Conservation (phyloP, 2,329 filamentous ascomycete species). For the Epichloe coenophiala region DNA sequence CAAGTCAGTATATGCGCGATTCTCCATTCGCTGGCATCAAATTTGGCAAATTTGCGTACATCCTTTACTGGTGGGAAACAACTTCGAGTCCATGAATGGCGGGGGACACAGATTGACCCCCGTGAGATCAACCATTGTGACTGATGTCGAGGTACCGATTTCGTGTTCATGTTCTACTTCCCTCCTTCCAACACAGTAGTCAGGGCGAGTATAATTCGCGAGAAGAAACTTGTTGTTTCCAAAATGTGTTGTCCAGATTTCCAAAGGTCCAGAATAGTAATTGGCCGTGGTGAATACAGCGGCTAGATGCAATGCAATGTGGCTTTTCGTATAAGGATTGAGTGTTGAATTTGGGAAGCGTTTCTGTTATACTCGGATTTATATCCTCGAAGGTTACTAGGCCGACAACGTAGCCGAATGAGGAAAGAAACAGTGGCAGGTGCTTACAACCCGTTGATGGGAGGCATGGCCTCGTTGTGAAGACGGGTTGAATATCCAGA, state of each 20-base stretch:
- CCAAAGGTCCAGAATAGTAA: background rate
- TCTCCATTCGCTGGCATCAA: slow-evolving; percentile 4
- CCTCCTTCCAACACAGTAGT: background rate
- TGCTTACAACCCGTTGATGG: background rate
- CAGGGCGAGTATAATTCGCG: background rate
- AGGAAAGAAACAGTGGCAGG: background rate
- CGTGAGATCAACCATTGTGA: slow-evolving; percentile 17
- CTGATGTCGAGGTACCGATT: background rate
- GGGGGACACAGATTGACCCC: slow-evolving; percentile 43
- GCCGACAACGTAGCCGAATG: background rate
- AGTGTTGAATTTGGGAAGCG: background rate
- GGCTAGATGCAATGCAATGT: background rate
- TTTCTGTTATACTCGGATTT: background rate
- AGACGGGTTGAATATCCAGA: background rate
- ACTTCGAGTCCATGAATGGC: slow-evolving; percentile 53
- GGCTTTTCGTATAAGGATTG: background rate
- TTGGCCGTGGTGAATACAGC: background rate
- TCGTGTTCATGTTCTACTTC: background rate
- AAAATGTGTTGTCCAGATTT: background rate
- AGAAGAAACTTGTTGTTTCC: background rate
- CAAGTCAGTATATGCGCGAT: background rate
- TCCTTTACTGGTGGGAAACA: slow-evolving; percentile 48
- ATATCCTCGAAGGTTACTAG: background rate
- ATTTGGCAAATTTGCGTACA: slow-evolving; percentile 32
- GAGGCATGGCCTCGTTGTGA: background rate